phyloP scores from a whole-genome alignment of 1,284 basidiomycete species.

The Cutaneotrichosporon cutaneum region DNA sequence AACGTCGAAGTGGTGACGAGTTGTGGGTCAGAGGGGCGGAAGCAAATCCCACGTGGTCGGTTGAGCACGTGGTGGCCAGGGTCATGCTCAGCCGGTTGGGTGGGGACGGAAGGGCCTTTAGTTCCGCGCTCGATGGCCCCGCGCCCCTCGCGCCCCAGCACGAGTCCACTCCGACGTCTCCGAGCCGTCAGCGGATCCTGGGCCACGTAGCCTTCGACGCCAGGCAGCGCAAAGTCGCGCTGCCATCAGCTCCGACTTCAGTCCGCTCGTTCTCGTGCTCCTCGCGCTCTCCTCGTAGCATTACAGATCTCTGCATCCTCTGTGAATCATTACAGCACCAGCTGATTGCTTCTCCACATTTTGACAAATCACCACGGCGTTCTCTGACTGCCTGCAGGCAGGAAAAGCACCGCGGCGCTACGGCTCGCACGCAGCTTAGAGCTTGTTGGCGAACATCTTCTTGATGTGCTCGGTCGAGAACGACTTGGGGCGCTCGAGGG shows the following conservation, averaged over 20 bases:
- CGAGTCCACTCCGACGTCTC: too few relatives aligned
- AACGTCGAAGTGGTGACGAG: background rate
- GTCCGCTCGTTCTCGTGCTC: too few relatives aligned
- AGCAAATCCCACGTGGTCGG: background rate
- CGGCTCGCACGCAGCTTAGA: slow-evolving; percentile 6
- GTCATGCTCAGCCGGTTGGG: too few relatives aligned
- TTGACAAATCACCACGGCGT: slow-evolving; percentile 7
- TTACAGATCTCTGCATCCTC: slow-evolving; percentile 5
- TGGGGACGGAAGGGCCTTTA: too few relatives aligned
- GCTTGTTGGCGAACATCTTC: slow-evolving; percentile 51
- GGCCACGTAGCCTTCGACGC: too few relatives aligned
- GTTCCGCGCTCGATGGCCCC: too few relatives aligned
- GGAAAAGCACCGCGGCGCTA: slow-evolving; percentile 2
- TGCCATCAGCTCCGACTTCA: too few relatives aligned
- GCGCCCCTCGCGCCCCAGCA: too few relatives aligned
- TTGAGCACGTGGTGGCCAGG: too few relatives aligned
- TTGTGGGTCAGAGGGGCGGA: background rate
- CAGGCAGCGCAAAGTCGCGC: too few relatives aligned
- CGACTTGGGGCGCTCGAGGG: slow-evolving; percentile 56
- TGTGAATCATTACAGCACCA: slow-evolving; percentile 12
- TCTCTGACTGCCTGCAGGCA: background rate
- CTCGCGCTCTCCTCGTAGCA: background rate
- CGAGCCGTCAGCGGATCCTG: too few relatives aligned
- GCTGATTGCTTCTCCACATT: slow-evolving; percentile 12
- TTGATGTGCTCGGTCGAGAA: slow-evolving; percentile 54